Evolutionary conservation across 176 grass and related monocot species (phyloP).

Genomic region (Aegilops bicornis): DNA sequence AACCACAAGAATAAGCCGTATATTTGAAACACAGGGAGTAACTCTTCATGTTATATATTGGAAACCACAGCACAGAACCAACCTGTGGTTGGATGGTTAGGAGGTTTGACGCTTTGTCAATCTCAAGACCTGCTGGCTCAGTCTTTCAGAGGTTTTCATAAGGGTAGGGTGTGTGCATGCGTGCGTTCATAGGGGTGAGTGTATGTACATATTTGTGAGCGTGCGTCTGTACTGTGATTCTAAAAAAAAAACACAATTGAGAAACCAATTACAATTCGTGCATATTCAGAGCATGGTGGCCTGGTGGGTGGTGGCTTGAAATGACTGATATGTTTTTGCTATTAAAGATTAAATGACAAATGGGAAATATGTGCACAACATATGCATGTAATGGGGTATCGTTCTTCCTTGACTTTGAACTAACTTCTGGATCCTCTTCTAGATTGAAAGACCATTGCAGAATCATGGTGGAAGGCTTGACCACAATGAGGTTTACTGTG

Average conservation of each 20-base stretch:
- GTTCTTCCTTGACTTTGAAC: conserved; percentile 21
- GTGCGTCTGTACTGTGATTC: too few relatives aligned
- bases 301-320: neutral
- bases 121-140: too few relatives aligned
- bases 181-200: too few relatives aligned
- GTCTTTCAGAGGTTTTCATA: too few relatives aligned
- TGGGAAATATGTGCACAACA: conserved; percentile 8
- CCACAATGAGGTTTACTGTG: conserved; percentile 97
- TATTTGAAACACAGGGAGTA: neutral
- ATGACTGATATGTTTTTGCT: neutral
- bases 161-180: too few relatives aligned
- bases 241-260: neutral
- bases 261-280: neutral
- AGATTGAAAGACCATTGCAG: conserved; percentile 97
- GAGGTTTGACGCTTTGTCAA: too few relatives aligned
- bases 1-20: neutral
- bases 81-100: too few relatives aligned
- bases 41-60: neutral
- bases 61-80: conserved; percentile 10
- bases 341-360: neutral
- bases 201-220: too few relatives aligned
- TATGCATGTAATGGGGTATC: conserved; percentile 14
- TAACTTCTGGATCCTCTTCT: conserved; percentile 20
- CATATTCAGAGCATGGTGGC: neutral
- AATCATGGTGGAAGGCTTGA: conserved; percentile 98